Percentiles rank a stretch among this genome's conserved stretches.
Conservation (phyloP, 352 stramenopile genomes). For the Globisporangium cederbergense region DNA sequence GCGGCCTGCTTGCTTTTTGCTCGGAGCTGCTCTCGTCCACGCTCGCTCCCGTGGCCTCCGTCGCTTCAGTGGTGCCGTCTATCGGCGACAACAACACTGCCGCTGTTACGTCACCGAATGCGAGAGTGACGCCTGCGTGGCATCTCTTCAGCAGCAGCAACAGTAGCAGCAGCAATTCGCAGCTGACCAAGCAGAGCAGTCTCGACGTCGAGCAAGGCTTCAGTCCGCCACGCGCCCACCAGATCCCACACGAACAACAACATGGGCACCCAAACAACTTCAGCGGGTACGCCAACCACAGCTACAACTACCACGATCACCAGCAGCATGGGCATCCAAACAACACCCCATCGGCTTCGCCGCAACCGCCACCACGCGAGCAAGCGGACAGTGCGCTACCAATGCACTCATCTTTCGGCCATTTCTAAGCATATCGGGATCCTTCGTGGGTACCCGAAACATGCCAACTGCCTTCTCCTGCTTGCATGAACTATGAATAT, state of each 20-base stretch:
- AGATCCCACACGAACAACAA: background rate
- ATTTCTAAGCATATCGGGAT: background rate
- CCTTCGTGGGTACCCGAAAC: background rate
- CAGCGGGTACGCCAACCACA: background rate
- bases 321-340: background rate
- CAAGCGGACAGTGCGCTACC: background rate
- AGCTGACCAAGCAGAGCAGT: conserved; percentile 3
- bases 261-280: background rate
- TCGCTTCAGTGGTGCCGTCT: background rate
- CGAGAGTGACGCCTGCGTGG: conserved; percentile 39
- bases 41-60: conserved; percentile 10
- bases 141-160: conserved; percentile 9
- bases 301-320: background rate
- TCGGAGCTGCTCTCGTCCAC: conserved; percentile 35
- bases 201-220: conserved; percentile 13
- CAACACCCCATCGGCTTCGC: background rate
- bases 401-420: background rate
- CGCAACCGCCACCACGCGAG: background rate
- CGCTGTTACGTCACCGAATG: conserved; percentile 17
- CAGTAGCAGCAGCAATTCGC: background rate
- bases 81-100: background rate
- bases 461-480: background rate
- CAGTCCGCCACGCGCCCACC: conserved; percentile 4
- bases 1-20: conserved; percentile 37
- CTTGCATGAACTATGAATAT: background rate